phyloP scores from a whole-genome alignment of 768 basidiomycete species.

The Punctularia strigosozonata region DNA sequence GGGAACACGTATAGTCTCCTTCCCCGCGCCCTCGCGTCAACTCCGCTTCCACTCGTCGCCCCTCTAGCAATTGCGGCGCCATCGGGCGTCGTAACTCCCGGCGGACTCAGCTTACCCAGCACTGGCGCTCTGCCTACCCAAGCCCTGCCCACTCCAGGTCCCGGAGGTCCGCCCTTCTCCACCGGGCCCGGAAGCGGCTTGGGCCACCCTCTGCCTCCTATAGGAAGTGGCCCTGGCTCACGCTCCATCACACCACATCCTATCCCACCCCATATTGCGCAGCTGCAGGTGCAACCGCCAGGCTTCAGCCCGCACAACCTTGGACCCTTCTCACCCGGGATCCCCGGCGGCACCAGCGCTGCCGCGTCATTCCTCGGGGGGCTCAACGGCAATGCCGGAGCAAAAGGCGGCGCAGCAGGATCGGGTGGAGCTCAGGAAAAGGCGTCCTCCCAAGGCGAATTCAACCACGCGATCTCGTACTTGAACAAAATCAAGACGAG shows the following conservation, averaged over 20 bases:
- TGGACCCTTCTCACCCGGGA: conserved; percentile 35
- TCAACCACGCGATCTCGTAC: conserved; percentile 92
- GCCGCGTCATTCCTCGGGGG: conserved; percentile 59
- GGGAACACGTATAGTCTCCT: conserved; percentile 29
- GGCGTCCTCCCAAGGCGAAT: conserved; percentile 48
- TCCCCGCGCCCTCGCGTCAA: conserved; percentile 17
- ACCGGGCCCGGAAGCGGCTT: no score
- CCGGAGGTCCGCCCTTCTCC: conserved; percentile 3
- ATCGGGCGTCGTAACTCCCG: no score
- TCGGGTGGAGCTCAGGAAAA: conserved; percentile 26
- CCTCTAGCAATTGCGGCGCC: no score
- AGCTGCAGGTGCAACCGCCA: no score
- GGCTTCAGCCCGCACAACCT: conserved; percentile 8
- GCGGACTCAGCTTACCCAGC: background rate
- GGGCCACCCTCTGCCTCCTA: no score
- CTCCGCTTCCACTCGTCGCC: conserved; percentile 8
- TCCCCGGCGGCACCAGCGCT: conserved; percentile 36
- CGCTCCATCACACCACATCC: conserved; percentile 44
- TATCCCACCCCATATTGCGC: conserved; percentile 24
- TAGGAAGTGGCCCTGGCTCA: no score
- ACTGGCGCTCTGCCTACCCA: conserved; percentile 10
- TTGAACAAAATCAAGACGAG: conserved; percentile 97
- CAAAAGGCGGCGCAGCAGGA: conserved; percentile 22
- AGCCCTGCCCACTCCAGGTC: conserved; percentile 11
- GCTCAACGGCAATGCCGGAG: conserved; percentile 22